phyloP scores from a whole-genome alignment of 2,329 filamentous ascomycete species.

The Sporothrix variecibatus region DNA sequence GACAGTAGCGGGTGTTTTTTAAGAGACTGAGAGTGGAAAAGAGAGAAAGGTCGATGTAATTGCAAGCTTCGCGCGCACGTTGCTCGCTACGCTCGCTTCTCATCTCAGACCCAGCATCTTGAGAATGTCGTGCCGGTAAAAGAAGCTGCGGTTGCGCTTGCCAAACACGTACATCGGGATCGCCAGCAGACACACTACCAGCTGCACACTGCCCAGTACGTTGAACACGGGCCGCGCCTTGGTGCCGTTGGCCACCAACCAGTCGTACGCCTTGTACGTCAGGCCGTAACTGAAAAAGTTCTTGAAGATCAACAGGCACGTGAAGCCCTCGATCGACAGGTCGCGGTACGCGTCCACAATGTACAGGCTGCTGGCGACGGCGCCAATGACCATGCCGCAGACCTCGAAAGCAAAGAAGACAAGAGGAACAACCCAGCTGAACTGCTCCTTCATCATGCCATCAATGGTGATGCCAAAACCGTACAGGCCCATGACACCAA shows the following conservation, averaged over 20 bases:
- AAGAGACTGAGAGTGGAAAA: background rate
- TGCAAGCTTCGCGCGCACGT: too few relatives aligned
- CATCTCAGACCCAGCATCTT: constrained; percentile 44
- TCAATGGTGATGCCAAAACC: constrained; percentile 77
- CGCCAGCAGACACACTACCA: constrained; percentile 72
- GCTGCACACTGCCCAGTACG: constrained; percentile 72
- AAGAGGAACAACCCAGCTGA: constrained; percentile 72
- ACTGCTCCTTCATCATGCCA: constrained; percentile 56
- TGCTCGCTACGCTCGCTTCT: background rate
- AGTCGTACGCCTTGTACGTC: constrained; percentile 81
- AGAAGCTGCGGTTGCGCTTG: constrained; percentile 74
- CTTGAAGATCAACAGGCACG: constrained; percentile 88
- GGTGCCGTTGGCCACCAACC: constrained; percentile 70
- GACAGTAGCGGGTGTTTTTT: background rate
- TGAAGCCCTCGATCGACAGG: constrained; percentile 84
- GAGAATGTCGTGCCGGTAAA: constrained; percentile 72
- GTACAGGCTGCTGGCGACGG: constrained; percentile 82
- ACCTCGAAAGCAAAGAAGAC: constrained; percentile 84
- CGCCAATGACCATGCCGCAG: constrained; percentile 87
- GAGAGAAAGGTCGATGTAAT: too few relatives aligned
- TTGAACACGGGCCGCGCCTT: constrained; percentile 60
- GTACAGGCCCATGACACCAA: constrained; percentile 77
- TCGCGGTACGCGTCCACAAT: constrained; percentile 91
- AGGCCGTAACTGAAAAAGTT: constrained; percentile 88
- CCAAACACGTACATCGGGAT: constrained; percentile 78